phyloP scores from a whole-genome alignment of 176 grass and related monocot species.

The Avena sativa region DNA sequence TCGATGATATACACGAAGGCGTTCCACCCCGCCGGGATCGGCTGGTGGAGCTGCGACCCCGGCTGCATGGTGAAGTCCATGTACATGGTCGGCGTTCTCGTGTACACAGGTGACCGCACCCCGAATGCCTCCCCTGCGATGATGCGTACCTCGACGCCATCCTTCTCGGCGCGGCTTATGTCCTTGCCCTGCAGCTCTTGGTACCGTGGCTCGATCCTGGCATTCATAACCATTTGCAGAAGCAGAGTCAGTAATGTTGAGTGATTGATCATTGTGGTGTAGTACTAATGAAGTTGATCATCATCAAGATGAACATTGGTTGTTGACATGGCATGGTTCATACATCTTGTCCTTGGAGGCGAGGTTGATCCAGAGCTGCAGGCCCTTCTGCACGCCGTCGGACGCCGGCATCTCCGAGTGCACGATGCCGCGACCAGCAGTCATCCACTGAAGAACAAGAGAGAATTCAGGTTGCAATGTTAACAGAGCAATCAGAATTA shows the following conservation, averaged over 20 bases:
- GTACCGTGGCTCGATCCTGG: slow-evolving; percentile 84
- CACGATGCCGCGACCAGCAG: slow-evolving; percentile 85
- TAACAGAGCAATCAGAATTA: too few relatives aligned
- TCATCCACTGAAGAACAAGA: slow-evolving; percentile 80
- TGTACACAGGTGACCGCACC: slow-evolving; percentile 80
- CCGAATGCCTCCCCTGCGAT: slow-evolving; percentile 89
- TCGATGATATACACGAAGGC: slow-evolving; percentile 81
- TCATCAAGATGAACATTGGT: not conserved
- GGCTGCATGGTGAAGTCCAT: slow-evolving; percentile 81
- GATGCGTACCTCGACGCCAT: slow-evolving; percentile 73
- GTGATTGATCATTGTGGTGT: not conserved
- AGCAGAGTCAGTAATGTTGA: not conserved
- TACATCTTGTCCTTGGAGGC: slow-evolving; percentile 93
- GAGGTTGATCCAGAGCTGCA: slow-evolving; percentile 94
- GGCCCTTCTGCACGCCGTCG: too few relatives aligned
- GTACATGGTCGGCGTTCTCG: slow-evolving; percentile 77
- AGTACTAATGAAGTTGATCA: too few relatives aligned
- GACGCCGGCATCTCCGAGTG: slow-evolving; percentile 73
- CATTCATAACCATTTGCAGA: not conserved
- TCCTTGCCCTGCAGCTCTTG: slow-evolving; percentile 87
- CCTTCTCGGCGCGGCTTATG: slow-evolving; percentile 61
- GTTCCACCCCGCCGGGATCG: slow-evolving; percentile 70
- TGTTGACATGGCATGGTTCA: not conserved
- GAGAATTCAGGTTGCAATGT: not conserved
- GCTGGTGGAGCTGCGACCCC: slow-evolving; percentile 63